These are phyloP conservation scores for Microcyclospora pomicola DNA, from an alignment of 2,329 filamentous ascomycete species.

Conservation along the genomic window DNA sequence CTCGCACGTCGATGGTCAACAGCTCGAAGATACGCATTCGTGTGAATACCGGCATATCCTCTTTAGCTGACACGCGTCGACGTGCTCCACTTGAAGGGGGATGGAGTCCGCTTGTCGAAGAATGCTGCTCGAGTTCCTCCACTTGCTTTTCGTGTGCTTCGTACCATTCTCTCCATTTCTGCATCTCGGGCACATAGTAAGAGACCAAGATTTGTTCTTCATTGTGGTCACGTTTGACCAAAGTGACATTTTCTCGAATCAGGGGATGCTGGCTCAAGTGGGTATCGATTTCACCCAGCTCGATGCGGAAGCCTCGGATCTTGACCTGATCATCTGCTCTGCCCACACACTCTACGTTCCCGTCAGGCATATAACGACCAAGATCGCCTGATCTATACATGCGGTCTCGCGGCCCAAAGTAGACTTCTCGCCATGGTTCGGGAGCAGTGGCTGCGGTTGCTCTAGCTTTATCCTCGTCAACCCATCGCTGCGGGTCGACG, in stretches of 20 bases:
- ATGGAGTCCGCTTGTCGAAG: neutral
- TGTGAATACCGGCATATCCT: slow-evolving; percentile 18
- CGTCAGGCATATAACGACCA: slow-evolving; percentile 56
- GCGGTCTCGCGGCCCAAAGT: slow-evolving; percentile 69
- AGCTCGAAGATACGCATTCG: slow-evolving; percentile 46
- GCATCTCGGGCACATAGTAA: slow-evolving; percentile 75
- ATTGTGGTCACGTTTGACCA: slow-evolving; percentile 69
- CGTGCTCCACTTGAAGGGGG: slow-evolving; percentile 4
- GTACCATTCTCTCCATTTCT: slow-evolving; percentile 59
- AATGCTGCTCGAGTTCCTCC: slow-evolving; percentile 10
- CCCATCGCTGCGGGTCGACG: slow-evolving; percentile 57
- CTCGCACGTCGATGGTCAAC: slow-evolving; percentile 46
- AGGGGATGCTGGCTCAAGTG: slow-evolving; percentile 62
- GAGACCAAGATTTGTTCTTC: slow-evolving; percentile 79
- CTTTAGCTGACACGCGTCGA: slow-evolving; percentile 16
- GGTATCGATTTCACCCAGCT: slow-evolving; percentile 83
- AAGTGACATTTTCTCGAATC: slow-evolving; percentile 71
- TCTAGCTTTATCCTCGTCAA: slow-evolving; percentile 45
- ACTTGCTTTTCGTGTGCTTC: slow-evolving; percentile 22
- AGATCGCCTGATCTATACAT: slow-evolving; percentile 82
- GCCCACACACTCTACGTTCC: slow-evolving; percentile 64
- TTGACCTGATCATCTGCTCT: slow-evolving; percentile 84
- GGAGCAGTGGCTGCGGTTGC: slow-evolving; percentile 33
- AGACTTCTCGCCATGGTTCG: slow-evolving; percentile 67
- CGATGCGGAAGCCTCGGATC: slow-evolving; percentile 89